A percentile compares a stretch with the other conserved stretches of the same genome.
Conservation (phyloP, 768 basidiomycete species). For the Kwoniella sp. region DNA sequence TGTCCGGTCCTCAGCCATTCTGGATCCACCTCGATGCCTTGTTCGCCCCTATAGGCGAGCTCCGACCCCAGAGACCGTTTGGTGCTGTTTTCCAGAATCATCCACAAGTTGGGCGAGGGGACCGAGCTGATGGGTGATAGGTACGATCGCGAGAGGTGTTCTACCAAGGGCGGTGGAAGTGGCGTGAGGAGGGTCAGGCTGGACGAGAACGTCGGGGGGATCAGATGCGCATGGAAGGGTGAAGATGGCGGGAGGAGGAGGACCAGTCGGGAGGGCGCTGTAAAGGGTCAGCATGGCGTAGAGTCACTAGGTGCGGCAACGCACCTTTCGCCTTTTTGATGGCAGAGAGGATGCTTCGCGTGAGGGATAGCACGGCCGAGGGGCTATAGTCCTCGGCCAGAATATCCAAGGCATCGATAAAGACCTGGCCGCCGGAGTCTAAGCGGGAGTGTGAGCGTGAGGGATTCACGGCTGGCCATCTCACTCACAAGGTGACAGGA, state of each 20-base stretch:
- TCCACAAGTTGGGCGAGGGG: conserved; percentile 71
- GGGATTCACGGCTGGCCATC: conserved; percentile 2
- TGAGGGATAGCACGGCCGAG: conserved; percentile 15
- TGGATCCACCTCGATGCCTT: conserved; percentile 19
- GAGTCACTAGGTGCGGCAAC: neutral
- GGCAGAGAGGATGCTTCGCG: conserved; percentile 20
- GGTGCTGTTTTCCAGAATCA: conserved; percentile 65
- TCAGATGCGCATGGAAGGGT: conserved; percentile 21
- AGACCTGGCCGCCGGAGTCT: conserved; percentile 32
- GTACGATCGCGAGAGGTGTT: conserved; percentile 66
- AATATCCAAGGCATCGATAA: conserved; percentile 41
- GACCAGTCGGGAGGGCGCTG: conserved; percentile 40
- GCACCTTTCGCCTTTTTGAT: conserved; percentile 37
- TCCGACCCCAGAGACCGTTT: conserved; percentile 56
- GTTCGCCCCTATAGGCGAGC: conserved; percentile 39
- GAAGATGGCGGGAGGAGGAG: conserved; percentile 31
- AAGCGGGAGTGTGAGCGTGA: no score
- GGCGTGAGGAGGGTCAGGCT: conserved; percentile 49
- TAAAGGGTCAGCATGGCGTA: neutral
- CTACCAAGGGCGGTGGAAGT: conserved; percentile 67
- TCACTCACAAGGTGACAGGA: conserved; percentile 22
- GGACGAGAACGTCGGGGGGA: conserved; percentile 28
- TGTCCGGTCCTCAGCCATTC: conserved; percentile 56
- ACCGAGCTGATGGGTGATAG: conserved; percentile 66
- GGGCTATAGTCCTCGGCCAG: conserved; percentile 40